Percentiles rank a stretch among this genome's conserved stretches.
These are phyloP conservation scores for Colletotrichum brevisporum DNA, from an alignment of 2,329 filamentous ascomycete species.

Conservation along the genomic window DNA sequence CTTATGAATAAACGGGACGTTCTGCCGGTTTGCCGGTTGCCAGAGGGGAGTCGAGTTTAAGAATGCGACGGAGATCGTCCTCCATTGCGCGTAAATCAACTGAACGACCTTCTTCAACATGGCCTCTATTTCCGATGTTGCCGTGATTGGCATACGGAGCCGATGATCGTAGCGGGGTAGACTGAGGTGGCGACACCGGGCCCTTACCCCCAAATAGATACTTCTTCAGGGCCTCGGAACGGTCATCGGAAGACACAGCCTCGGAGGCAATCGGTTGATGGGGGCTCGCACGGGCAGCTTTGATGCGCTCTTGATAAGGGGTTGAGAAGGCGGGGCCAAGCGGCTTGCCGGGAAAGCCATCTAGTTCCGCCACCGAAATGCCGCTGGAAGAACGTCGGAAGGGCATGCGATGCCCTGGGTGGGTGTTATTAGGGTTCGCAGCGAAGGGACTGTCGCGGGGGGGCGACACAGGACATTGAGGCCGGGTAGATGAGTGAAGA, in stretches of 20 bases:
- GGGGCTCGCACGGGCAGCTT: constrained; percentile 61
- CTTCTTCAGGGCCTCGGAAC: constrained; percentile 68
- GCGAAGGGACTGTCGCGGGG: constrained; percentile 47
- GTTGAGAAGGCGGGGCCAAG: constrained; percentile 79
- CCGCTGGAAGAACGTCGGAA: constrained; percentile 51
- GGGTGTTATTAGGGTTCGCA: constrained; percentile 31
- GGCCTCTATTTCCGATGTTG: constrained; percentile 10
- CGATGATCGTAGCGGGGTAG: constrained; percentile 12
- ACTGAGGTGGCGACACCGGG: constrained; percentile 36
- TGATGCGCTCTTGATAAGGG: constrained; percentile 73
- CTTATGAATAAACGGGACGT: constrained; percentile 35
- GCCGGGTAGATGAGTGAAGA: constrained; percentile 56
- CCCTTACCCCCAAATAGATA: constrained; percentile 65
- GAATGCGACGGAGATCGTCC: constrained; percentile 66
- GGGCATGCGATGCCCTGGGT: constrained; percentile 34
- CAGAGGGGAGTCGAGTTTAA: constrained; percentile 56
- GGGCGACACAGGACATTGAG: constrained; percentile 64
- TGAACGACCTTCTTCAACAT: constrained; percentile 42
- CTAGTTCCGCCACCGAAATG: constrained; percentile 79
- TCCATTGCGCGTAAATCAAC: constrained; percentile 66
- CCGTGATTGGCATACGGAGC: constrained; percentile 21
- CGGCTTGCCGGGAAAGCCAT: constrained; percentile 67
- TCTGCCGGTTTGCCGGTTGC: constrained; percentile 43
- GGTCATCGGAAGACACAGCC: constrained; percentile 45
- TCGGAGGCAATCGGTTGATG: constrained; percentile 29